Evolutionary conservation across 495 filamentous ascomycete genomes (phyloP), one percentile per base, ranked within the genome.

Genomic region (Cercophora newfieldiana): DNA sequence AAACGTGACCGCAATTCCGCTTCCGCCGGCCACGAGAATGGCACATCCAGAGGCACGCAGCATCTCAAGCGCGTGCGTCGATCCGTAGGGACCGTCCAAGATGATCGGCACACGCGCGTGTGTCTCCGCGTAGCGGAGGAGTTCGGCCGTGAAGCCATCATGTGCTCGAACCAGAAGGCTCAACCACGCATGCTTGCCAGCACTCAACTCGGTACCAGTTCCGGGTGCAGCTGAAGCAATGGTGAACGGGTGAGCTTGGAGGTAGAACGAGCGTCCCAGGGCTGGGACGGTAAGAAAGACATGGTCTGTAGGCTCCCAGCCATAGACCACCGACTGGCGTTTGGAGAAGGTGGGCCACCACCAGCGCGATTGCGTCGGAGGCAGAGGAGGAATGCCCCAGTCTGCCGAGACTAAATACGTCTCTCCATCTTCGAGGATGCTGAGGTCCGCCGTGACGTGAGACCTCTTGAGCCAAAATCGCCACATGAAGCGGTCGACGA

Each of bases 1-100:
- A 5, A 83, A 87, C 2, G 82, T 77, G 51, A 89, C 86, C 0
- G 84, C 87, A 37, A 89, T 86, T n/a, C 86, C 87, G 18, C 82
- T 85, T 12, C 88, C 87, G 6, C 87, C 86, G 5, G 86, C 85
- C n/a, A 90, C 76, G 16, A 89, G 63, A 18, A 89, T 79, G 69
- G 64, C 77, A 75, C 69, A 82, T 71, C 21, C 79, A 66, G 49
- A 72, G 10, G 81, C 79, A 37, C 79, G 78, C 33, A 75, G 61
- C 71, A 75, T 69, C 4, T 57, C 57, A 61, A 75, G 24, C 22
- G 71, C 71, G 57, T 69, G 56, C 55, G 77, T 67, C 28, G 83
- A 84, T 44, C 88, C 87, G 64, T 89, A 89, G 0, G 88, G 86
- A 0, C 87, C 86, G 66, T 89, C 86, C 7, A 81, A 66, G 33